These are phyloP conservation scores for Alternaria brassicicola DNA, from an alignment of 2,329 filamentous ascomycete genomes.

Conservation along the genomic window DNA sequence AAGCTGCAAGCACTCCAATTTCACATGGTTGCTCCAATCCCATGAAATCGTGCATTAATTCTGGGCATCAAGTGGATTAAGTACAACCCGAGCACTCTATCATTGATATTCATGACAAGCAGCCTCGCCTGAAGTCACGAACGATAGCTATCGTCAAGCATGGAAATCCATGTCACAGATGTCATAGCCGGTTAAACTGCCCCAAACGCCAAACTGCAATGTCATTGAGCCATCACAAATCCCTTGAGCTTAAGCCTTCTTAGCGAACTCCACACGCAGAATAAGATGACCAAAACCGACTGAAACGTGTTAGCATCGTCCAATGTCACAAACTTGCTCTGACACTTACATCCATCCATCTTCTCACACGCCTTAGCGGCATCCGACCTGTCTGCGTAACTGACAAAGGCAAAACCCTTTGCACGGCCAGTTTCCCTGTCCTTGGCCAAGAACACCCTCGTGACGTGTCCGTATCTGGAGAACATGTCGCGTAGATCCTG, in stretches of 20 bases:
- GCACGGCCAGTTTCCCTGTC: conserved; percentile 94
- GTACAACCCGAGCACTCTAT: conserved; percentile 2
- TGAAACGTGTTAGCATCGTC: conserved; percentile 31
- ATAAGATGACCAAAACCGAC: conserved; percentile 84
- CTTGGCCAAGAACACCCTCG: conserved; percentile 96
- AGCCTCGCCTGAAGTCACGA: conserved; percentile 1
- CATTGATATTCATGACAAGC: conserved; percentile 3
- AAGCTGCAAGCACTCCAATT: not conserved
- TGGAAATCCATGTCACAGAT: conserved; percentile 3
- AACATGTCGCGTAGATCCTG: conserved; percentile 96
- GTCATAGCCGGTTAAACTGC: not conserved
- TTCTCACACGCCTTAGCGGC: conserved; percentile 93
- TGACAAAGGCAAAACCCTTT: conserved; percentile 99
- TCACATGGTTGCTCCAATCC: not conserved
- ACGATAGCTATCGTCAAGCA: conserved; percentile 7
- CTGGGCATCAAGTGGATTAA: not conserved
- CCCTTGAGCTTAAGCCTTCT: conserved; percentile 53
- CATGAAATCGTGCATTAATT: no score
- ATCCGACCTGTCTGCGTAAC: conserved; percentile 87
- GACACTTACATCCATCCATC: conserved; percentile 84
- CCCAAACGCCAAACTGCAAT: conserved; percentile 1
- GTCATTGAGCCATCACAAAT: conserved; percentile 4
- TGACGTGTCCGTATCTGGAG: conserved; percentile 95
- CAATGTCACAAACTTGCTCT: not conserved
- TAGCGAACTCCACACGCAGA: conserved; percentile 85